phyloP scores from a whole-genome alignment of 2,329 filamentous ascomycete genomes.

The Tolypocladium cylindrosporum region DNA sequence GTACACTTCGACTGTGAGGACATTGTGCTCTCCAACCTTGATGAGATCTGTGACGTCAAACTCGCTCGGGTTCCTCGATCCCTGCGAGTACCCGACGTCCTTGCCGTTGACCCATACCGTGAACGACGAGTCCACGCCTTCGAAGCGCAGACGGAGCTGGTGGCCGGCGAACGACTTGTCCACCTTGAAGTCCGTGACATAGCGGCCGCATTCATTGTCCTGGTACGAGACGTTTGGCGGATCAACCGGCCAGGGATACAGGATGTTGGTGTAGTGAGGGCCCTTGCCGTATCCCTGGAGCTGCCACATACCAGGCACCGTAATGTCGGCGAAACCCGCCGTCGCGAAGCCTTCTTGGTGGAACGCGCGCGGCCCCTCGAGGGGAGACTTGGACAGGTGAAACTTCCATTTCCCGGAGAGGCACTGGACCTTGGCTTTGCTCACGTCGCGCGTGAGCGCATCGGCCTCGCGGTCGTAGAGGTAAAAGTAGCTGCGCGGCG shows the following conservation, averaged over 20 bases:
- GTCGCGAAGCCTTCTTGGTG: constrained; percentile 24
- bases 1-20: constrained; percentile 57
- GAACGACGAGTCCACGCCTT: constrained; percentile 65
- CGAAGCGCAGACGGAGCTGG: constrained; percentile 60
- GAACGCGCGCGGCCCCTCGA: constrained; percentile 32
- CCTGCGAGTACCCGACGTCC: constrained; percentile 62
- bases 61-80: constrained; percentile 61
- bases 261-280: constrained; percentile 61
- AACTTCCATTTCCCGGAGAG: constrained; percentile 49
- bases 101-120: constrained; percentile 61
- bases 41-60: constrained; percentile 57
- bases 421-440: constrained; percentile 26
- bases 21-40: constrained; percentile 34
- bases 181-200: constrained; percentile 46
- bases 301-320: constrained; percentile 63
- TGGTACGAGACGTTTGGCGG: constrained; percentile 55
- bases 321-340: constrained; percentile 28
- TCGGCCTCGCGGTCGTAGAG: constrained; percentile 37
- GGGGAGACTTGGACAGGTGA: constrained; percentile 33
- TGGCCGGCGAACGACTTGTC: constrained; percentile 32
- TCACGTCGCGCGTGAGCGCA: constrained; percentile 32
- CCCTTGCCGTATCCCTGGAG: constrained; percentile 52
- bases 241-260: constrained; percentile 57
- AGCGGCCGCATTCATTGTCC: constrained; percentile 57
- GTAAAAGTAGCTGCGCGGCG: constrained; percentile 46